Conservation (phyloP, 805 yeast species). For the Ogataea haglerorum region DNA sequence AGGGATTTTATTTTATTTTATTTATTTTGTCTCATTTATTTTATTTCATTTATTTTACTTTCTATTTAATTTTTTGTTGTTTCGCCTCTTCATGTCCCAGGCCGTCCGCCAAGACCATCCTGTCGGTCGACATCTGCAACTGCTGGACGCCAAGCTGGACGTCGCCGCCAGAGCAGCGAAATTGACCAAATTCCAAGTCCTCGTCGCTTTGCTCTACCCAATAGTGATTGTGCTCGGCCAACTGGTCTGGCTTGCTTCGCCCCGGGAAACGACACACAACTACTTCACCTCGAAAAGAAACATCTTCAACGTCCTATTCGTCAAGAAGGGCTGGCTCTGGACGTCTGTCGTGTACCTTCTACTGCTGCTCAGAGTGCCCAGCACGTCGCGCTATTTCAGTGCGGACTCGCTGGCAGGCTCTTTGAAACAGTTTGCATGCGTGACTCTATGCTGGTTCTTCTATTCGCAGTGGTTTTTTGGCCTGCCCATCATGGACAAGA, state of each 20-base stretch:
- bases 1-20: background rate
- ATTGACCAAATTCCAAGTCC: slow-evolving; percentile 13
- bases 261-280: slow-evolving; percentile 43
- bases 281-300: slow-evolving; percentile 63
- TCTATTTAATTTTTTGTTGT: background rate
- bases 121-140: slow-evolving; percentile 11
- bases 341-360: slow-evolving; percentile 46
- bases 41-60: no score
- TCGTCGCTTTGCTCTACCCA: slow-evolving; percentile 28
- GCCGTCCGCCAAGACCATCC: slow-evolving; percentile 4
- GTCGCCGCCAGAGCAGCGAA: slow-evolving; percentile 2
- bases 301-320: slow-evolving; percentile 68
- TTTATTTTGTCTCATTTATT: no score
- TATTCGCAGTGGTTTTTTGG: slow-evolving; percentile 90
- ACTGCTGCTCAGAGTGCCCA: slow-evolving; percentile 14
- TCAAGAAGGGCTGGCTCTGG: slow-evolving; percentile 94
- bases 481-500: slow-evolving; percentile 81
- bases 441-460: slow-evolving; percentile 78
- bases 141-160: slow-evolving; percentile 7
- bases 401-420: slow-evolving; percentile 10
- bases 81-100: slow-evolving; percentile 1
- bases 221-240: slow-evolving; percentile 50
- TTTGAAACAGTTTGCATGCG: slow-evolving; percentile 43
- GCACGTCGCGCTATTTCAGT: slow-evolving; percentile 11
- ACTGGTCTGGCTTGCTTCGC: slow-evolving; percentile 42